phyloP scores from a whole-genome alignment of 345 rosid genomes.

The Brassica nigra region DNA sequence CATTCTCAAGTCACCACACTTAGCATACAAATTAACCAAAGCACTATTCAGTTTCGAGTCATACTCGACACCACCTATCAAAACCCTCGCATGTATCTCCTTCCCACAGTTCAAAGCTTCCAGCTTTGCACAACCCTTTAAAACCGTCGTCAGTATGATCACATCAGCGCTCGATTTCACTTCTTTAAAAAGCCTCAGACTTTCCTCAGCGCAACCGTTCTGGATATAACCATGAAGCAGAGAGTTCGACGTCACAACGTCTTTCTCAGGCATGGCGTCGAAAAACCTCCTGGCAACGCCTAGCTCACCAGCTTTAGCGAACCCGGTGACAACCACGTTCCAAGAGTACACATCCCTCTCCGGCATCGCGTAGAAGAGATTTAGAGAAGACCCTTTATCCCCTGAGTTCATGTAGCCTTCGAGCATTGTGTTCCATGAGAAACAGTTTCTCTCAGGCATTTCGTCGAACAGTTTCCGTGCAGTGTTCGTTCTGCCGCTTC shows the following conservation, averaged over 20 bases:
- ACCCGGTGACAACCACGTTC: conserved; percentile 69
- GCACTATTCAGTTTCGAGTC: conserved; percentile 65
- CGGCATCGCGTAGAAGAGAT: conserved; percentile 47
- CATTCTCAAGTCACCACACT: conserved; percentile 64
- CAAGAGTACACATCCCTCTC: conserved; percentile 61
- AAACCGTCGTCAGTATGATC: conserved; percentile 56
- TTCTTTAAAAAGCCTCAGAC: conserved; percentile 59
- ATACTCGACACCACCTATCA: conserved; percentile 47
- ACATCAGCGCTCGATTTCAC: conserved; percentile 44
- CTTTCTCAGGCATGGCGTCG: conserved; percentile 63
- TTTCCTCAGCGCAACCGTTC: conserved; percentile 41
- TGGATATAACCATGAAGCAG: conserved; percentile 59
- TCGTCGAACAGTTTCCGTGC: conserved; percentile 67
- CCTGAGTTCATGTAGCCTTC: conserved; percentile 68
- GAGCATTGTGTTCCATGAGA: conserved; percentile 67
- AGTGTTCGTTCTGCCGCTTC: conserved; percentile 42
- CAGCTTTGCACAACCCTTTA: conserved; percentile 63
- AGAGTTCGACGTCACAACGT: conserved; percentile 58
- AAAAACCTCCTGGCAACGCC: conserved; percentile 57
- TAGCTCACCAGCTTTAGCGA: conserved; percentile 60
- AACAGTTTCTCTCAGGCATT: conserved; percentile 64
- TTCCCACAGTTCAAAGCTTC: conserved; percentile 61
- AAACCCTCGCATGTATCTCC: conserved; percentile 68
- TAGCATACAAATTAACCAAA: conserved; percentile 68
- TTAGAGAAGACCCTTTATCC: conserved; percentile 41